Evolutionary conservation across 192 early-diverging fungal species (phyloP).

Genomic region (Coemansia sp.): DNA sequence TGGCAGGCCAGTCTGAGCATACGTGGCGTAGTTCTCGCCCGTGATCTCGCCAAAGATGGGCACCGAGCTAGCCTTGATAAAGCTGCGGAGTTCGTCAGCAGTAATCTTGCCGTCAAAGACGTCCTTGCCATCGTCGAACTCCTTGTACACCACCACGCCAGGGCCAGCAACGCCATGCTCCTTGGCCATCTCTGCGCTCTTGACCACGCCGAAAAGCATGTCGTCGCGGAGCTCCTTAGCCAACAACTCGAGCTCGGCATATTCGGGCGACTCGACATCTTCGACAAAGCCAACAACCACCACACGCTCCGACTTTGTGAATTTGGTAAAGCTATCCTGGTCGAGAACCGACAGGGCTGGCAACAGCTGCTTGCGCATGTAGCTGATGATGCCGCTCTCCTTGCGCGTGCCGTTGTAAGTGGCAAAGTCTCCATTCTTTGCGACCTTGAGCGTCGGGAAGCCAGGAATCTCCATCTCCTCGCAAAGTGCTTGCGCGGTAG

Average conservation of each 20-base stretch:
- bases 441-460: conserved; percentile 94
- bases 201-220: conserved; percentile 80
- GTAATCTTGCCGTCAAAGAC: conserved; percentile 67
- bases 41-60: conserved; percentile 91
- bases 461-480: conserved; percentile 80
- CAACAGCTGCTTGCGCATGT: conserved; percentile 93
- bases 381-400: conserved; percentile 83
- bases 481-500: conserved; percentile 83
- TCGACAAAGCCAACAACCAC: conserved; percentile 87
- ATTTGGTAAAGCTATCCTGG: conserved; percentile 71
- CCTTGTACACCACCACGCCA: conserved; percentile 84
- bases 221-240: conserved; percentile 89
- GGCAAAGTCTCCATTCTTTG: conserved; percentile 67
- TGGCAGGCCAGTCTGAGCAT: conserved; percentile 87
- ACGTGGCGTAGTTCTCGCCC: conserved; percentile 85
- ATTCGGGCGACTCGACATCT: conserved; percentile 65
- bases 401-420: conserved; percentile 91
- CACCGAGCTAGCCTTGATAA: conserved; percentile 80
- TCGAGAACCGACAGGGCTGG: conserved; percentile 79
- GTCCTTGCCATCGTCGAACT: conserved; percentile 88
- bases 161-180: conserved; percentile 63
- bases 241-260: conserved; percentile 65
- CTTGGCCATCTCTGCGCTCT: conserved; percentile 64
- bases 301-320: conserved; percentile 84
- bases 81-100: conserved; percentile 63